Evolutionary conservation across 345 rosid genomes (phyloP).

Genomic region (Euphorbia lathyris): DNA sequence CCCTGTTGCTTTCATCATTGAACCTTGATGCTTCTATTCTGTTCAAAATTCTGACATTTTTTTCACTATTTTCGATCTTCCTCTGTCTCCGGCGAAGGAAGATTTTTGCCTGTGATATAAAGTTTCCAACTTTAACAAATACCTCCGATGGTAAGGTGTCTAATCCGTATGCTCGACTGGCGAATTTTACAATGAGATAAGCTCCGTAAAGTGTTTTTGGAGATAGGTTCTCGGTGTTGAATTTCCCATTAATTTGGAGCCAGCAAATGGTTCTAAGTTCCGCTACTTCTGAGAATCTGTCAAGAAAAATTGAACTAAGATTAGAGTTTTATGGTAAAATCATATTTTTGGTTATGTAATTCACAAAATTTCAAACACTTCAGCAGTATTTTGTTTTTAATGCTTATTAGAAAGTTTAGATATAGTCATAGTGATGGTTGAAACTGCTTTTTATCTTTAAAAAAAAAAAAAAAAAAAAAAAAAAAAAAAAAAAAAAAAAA

Average conservation of each 20-base stretch:
- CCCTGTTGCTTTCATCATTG: background rate
- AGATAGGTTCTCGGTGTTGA: slow-evolving; percentile 31
- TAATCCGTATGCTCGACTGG: slow-evolving; percentile 38
- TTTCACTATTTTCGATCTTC: slow-evolving; percentile 13
- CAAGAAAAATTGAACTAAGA: background rate
- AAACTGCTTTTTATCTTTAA: too few species aligned
- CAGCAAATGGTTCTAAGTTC: slow-evolving; percentile 45
- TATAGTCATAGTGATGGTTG: too few species aligned
- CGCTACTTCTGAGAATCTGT: slow-evolving; percentile 35
- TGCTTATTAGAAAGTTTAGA: too few species aligned
- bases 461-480: too few species aligned
- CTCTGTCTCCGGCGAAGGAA: slow-evolving; percentile 32
- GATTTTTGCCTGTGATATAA: slow-evolving; percentile 13
- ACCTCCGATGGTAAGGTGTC: slow-evolving; percentile 46
- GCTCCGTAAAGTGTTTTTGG: slow-evolving; percentile 36
- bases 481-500: too few species aligned
- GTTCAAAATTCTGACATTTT: background rate
- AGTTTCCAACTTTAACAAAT: slow-evolving; percentile 21
- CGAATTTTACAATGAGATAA: slow-evolving; percentile 41
- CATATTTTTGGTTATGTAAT: too few species aligned
- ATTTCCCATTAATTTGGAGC: slow-evolving; percentile 40
- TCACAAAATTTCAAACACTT: too few species aligned
- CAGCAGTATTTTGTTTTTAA: too few species aligned
- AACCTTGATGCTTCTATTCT: slow-evolving; percentile 20
- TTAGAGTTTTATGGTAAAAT: too few species aligned